Evolutionary conservation across 1,284 basidiomycete genomes (phyloP).

Genomic region (Puccinia polysora): DNA sequence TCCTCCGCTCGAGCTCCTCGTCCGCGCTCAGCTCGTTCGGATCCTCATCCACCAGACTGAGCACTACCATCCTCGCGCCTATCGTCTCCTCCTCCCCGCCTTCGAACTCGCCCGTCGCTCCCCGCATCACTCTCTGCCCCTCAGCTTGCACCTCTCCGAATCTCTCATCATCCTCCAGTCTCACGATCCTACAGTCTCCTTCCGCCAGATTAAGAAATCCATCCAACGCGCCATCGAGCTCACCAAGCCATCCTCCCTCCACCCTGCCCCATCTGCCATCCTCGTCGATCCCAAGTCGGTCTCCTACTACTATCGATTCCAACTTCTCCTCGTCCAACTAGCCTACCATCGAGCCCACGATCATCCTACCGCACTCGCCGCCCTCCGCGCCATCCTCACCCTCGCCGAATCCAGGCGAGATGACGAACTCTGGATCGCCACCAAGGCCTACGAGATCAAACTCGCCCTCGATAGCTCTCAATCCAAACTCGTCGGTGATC

Average conservation of each 20-base stretch:
- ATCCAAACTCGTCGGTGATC: constrained; percentile 8
- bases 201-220: constrained; percentile 25
- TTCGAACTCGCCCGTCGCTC: neutral
- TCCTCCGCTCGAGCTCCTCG: neutral
- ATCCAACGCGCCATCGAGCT: constrained; percentile 19
- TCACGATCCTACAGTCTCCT: neutral
- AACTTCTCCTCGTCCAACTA: neutral
- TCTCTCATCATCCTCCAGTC: neutral
- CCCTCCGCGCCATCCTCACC: neutral
- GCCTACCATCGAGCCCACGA: constrained; percentile 6
- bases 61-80: too few species aligned
- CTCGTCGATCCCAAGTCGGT: neutral
- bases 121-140: neutral
- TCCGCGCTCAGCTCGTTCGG: neutral
- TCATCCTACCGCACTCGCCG: neutral
- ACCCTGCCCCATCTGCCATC: neutral
- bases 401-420: neutral
- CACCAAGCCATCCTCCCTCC: neutral
- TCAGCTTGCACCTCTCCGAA: neutral
- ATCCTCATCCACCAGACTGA: constrained; percentile 1
- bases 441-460: constrained; percentile 10
- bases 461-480: constrained; percentile 9
- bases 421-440: constrained; percentile 7
- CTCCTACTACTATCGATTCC: constrained; percentile 17
- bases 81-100: too few species aligned